phyloP scores from a whole-genome alignment of 2,329 filamentous ascomycete genomes.

The Diaporthe batatas region DNA sequence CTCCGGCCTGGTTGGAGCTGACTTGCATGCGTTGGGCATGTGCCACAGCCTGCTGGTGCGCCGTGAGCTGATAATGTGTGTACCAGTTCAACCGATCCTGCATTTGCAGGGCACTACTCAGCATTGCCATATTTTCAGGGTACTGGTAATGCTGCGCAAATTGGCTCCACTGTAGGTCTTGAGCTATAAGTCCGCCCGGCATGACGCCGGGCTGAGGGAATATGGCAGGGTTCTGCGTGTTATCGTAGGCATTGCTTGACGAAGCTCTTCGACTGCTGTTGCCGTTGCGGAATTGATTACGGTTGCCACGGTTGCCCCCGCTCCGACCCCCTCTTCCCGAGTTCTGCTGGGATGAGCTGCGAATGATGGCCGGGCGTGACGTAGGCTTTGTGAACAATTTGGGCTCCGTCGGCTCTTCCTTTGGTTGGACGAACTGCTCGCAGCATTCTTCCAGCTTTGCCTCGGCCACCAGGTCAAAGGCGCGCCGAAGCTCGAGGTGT shows the following conservation, averaged over 20 bases:
- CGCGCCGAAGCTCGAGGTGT: slow-evolving; percentile 88
- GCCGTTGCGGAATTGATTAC: slow-evolving; percentile 60
- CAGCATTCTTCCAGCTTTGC: slow-evolving; percentile 87
- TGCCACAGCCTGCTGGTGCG: slow-evolving; percentile 59
- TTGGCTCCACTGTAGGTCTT: slow-evolving; percentile 52
- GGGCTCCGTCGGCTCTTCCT: slow-evolving; percentile 73
- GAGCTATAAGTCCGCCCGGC: slow-evolving; percentile 40
- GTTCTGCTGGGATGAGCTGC: slow-evolving; percentile 73
- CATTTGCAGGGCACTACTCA: slow-evolving; percentile 52
- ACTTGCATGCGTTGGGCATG: slow-evolving; percentile 60
- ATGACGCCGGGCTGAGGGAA: slow-evolving; percentile 55
- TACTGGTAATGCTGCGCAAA: slow-evolving; percentile 40
- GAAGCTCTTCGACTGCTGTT: slow-evolving; percentile 66
- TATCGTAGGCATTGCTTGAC: slow-evolving; percentile 66
- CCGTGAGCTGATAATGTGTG: slow-evolving; percentile 59
- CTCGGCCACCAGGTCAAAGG: slow-evolving; percentile 84
- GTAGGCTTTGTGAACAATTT: slow-evolving; percentile 70
- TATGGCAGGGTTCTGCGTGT: slow-evolving; percentile 57
- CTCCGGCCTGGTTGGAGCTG: slow-evolving; percentile 53
- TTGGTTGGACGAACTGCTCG: slow-evolving; percentile 88
- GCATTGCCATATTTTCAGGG: slow-evolving; percentile 40
- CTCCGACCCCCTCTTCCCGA: slow-evolving; percentile 60
- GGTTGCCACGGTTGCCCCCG: slow-evolving; percentile 62
- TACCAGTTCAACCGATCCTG: slow-evolving; percentile 63
- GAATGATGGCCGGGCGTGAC: slow-evolving; percentile 68